Evolutionary conservation across 257 asterid genomes (phyloP).

Genomic region (Ajuga chamaepitys): DNA sequence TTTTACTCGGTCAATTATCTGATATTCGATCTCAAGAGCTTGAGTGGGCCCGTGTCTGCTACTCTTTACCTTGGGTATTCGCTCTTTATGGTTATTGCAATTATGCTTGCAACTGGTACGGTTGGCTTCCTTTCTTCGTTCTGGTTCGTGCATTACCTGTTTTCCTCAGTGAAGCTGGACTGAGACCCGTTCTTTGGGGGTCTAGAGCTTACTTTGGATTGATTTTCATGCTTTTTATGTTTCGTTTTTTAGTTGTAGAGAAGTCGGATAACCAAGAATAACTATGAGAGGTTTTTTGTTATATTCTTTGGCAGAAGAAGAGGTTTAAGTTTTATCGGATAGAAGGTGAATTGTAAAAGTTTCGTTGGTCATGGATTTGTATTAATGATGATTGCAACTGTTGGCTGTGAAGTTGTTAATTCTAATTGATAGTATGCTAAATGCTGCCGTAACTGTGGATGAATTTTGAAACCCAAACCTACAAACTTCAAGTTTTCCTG

Average conservation of each 20-base stretch:
- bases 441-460: no score
- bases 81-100: slow-evolving; percentile 69
- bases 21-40: slow-evolving; percentile 70
- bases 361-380: background rate
- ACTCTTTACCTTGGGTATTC: slow-evolving; percentile 83
- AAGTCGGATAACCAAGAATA: slow-evolving; percentile 18
- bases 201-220: slow-evolving; percentile 9
- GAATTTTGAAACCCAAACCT: no score
- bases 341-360: background rate
- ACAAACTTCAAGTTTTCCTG: no score
- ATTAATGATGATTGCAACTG: background rate
- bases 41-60: slow-evolving; percentile 83
- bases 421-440: no score
- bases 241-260: slow-evolving; percentile 8
- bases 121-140: slow-evolving; percentile 82
- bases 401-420: no score
- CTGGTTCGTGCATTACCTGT: slow-evolving; percentile 88
- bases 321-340: background rate
- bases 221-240: slow-evolving; percentile 6
- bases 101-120: slow-evolving; percentile 87
- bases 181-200: slow-evolving; percentile 16
- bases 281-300: slow-evolving; percentile 22
- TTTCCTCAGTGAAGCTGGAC: slow-evolving; percentile 84
- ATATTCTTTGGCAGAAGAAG: slow-evolving; percentile 11
- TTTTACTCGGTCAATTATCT: slow-evolving; percentile 63